These are phyloP conservation scores for Pachysolen tannophilus DNA, from an alignment of 805 yeast genomes.

Conservation along the genomic window DNA sequence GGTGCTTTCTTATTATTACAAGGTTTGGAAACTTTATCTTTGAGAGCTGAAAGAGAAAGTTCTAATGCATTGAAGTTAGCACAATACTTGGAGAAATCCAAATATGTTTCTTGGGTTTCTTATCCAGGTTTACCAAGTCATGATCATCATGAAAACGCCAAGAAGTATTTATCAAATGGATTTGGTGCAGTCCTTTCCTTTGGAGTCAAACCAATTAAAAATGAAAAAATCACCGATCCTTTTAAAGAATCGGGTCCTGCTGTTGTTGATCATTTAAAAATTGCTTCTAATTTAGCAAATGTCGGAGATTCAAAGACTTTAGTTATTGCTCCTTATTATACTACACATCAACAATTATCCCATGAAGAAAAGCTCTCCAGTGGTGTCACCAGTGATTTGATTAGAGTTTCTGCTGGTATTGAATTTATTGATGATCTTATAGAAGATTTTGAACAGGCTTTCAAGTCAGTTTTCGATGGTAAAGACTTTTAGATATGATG, in stretches of 20 bases:
- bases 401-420: slow-evolving; percentile 86
- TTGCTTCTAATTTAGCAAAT: slow-evolving; percentile 90
- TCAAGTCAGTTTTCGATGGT: slow-evolving; percentile 45
- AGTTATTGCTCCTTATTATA: slow-evolving; percentile 92
- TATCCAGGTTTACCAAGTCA: slow-evolving; percentile 84
- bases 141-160: slow-evolving; percentile 72
- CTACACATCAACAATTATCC: slow-evolving; percentile 88
- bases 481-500: no score
- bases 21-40: slow-evolving; percentile 90
- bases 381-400: slow-evolving; percentile 84
- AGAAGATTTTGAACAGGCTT: slow-evolving; percentile 82
- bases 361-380: slow-evolving; percentile 74
- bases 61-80: slow-evolving; percentile 78
- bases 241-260: slow-evolving; percentile 73
- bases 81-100: slow-evolving; percentile 56
- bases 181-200: slow-evolving; percentile 87
- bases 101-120: slow-evolving; percentile 79
- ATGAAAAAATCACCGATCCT: slow-evolving; percentile 40
- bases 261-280: slow-evolving; percentile 74
- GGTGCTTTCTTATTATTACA: slow-evolving; percentile 79
- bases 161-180: slow-evolving; percentile 72
- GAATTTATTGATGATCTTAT: slow-evolving; percentile 89
- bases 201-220: slow-evolving; percentile 67
- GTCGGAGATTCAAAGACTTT: slow-evolving; percentile 96
- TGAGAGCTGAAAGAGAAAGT: slow-evolving; percentile 91